Conservation (phyloP, 139 green algal genomes). For the Asterochloris erici region DNA sequence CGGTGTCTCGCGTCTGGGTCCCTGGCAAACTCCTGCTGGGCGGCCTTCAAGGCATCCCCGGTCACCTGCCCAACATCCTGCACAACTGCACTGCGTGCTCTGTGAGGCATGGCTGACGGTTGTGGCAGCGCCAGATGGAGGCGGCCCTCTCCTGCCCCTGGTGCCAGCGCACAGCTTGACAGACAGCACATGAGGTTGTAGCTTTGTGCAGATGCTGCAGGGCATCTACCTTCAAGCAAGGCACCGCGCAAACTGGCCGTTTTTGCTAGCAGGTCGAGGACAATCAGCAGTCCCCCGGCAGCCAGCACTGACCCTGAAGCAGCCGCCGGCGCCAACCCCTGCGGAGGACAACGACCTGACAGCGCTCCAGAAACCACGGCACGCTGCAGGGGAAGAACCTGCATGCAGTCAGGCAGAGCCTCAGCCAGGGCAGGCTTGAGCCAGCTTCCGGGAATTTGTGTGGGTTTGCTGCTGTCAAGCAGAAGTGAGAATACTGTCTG, state of each 20-base stretch:
- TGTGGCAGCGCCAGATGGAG: background rate
- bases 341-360: slow-evolving; percentile 6
- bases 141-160: too few species aligned
- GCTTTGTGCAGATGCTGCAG: background rate
- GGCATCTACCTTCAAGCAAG: background rate
- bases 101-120: background rate
- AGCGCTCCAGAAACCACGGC: slow-evolving; percentile 28
- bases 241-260: background rate
- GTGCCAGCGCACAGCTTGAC: background rate
- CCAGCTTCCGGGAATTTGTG: background rate
- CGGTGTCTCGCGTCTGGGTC: background rate
- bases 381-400: slow-evolving; percentile 32
- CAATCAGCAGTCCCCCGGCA: background rate
- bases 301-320: slow-evolving; percentile 4
- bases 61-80: background rate
- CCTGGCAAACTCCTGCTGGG: background rate
- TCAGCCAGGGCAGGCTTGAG: background rate
- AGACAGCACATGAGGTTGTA: background rate
- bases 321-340: slow-evolving; percentile 20
- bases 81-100: background rate
- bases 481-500: background rate
- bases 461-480: background rate
- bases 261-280: background rate
- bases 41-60: background rate
- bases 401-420: background rate